A percentile compares a stretch with the other conserved stretches of the same genome.
phyloP scores from a whole-genome alignment of 2,329 filamentous ascomycete species.

The Colletotrichum costaricense region DNA sequence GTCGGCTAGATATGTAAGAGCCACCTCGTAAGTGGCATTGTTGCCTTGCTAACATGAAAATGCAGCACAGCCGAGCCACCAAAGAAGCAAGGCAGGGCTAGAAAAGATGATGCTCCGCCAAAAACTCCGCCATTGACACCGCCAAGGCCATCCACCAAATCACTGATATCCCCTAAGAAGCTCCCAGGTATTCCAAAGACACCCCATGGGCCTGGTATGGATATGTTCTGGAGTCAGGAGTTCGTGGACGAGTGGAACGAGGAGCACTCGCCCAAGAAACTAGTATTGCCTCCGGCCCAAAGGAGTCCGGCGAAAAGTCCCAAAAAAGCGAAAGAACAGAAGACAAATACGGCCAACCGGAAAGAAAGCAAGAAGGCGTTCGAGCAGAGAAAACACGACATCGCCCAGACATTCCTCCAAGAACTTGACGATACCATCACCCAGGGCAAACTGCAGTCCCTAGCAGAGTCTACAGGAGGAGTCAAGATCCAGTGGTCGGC shows the following conservation, averaged over 20 bases:
- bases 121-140: conserved; percentile 34
- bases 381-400: conserved; percentile 67
- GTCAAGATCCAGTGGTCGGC: conserved; percentile 80
- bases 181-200: conserved; percentile 59
- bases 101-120: neutral
- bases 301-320: conserved; percentile 40
- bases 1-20: conserved; percentile 24
- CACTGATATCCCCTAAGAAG: conserved; percentile 46
- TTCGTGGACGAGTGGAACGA: conserved; percentile 74
- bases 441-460: conserved; percentile 64
- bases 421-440: conserved; percentile 78
- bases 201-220: conserved; percentile 63
- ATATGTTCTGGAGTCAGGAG: conserved; percentile 70
- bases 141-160: conserved; percentile 36
- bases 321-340: conserved; percentile 37
- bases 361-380: conserved; percentile 69
- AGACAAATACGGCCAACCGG: conserved; percentile 42
- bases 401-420: conserved; percentile 72
- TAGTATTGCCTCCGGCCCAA: conserved; percentile 42
- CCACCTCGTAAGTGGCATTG: neutral
- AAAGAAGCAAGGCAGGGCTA: neutral
- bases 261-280: conserved; percentile 64
- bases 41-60: neutral
- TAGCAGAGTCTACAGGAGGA: conserved; percentile 75
- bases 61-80: neutral